Base-by-base conservation (phyloP, 2,329 filamentous ascomycete genomes). In the Penicillium sp. region DNA sequence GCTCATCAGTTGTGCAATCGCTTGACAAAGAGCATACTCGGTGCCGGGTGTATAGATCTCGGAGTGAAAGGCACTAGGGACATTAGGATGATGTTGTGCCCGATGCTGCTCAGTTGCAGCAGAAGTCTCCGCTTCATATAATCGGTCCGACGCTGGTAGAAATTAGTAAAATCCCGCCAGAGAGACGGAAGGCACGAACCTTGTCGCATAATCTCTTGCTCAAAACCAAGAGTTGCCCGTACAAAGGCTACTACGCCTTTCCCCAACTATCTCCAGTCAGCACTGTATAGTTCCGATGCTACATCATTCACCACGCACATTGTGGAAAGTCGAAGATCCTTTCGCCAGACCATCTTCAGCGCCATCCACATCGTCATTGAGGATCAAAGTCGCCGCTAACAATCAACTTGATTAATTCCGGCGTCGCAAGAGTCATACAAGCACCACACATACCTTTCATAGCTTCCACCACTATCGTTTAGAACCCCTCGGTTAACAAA, bases 171-270 rank as follows among this genome's bases (percentile, higher is more conserved):
- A 27, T n/a, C 6, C 6, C 9, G 25, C 9, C 4, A n/a, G 6
- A n/a, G n/a, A 27, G 11, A 6, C 10, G 4, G 5, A n/a, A 27
- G 6, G 5, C 10, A 42, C 64, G 42, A 37, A 76, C 74, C 74
- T 69, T 93, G 80, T 39, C 79, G 79, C 83, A 96, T 92, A 49
- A 93, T 75, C 3, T 92, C 81, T 62, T 93, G 89, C 65, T 96
- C 92, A 54, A 95, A 92, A 2, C 89, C 89, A 1, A 96, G 69
- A 2, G 92, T 82, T 12, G 89, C 88, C 51, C 81, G 76, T 64
- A 96, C 81, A 60, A 96, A 96, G 30, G 79, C 79, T 13, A 88
- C 80, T 22, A 95, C 80, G 35, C 86, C 84, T 49, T 82, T 73
- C 18, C 88, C 89, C 22, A 96, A 74, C 69, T 84, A 71, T 18